A percentile compares a stretch with the other conserved stretches of the same genome.
phyloP scores from a whole-genome alignment of 345 rosid genomes.

The Garcia nutans region DNA sequence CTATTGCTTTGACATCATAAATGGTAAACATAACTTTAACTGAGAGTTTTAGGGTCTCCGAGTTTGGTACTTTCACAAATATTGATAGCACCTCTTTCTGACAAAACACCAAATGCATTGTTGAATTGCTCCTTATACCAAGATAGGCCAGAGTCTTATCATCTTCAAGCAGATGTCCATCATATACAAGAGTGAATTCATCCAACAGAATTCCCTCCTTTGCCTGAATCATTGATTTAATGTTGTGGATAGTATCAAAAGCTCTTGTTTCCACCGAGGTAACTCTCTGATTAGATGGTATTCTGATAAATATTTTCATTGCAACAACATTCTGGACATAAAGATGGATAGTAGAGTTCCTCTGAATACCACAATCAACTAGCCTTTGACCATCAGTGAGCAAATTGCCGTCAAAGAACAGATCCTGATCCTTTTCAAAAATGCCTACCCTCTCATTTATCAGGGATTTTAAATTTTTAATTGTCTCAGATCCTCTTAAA shows the following conservation, averaged over 20 bases:
- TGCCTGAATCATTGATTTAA: slow-evolving; percentile 27
- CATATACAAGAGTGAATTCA: slow-evolving; percentile 28
- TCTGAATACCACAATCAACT: slow-evolving; percentile 29
- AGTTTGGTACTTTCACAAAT: slow-evolving; percentile 22
- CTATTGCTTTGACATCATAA: slow-evolving; percentile 32
- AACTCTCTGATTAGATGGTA: slow-evolving; percentile 19
- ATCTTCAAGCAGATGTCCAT: slow-evolving; percentile 34
- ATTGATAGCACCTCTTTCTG: slow-evolving; percentile 26
- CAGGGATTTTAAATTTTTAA: slow-evolving; percentile 27
- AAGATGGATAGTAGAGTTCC: slow-evolving; percentile 27
- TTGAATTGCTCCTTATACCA: slow-evolving; percentile 21
- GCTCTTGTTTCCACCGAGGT: slow-evolving; percentile 23
- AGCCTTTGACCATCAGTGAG: slow-evolving; percentile 25
- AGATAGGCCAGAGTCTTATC: slow-evolving; percentile 28
- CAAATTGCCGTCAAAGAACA: slow-evolving; percentile 28
- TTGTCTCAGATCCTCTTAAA: slow-evolving; percentile 22
- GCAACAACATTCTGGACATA: neutral
- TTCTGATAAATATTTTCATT: slow-evolving; percentile 21
- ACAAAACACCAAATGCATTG: slow-evolving; percentile 25
- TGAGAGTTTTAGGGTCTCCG: slow-evolving; percentile 23
- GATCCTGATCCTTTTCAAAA: slow-evolving; percentile 16
- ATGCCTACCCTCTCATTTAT: slow-evolving; percentile 30
- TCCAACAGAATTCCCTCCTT: slow-evolving; percentile 27
- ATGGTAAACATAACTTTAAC: slow-evolving; percentile 24
- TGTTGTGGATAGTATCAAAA: slow-evolving; percentile 22